Base-by-base conservation (phyloP, 441 rosid genomes). In the Iberis amara region DNA sequence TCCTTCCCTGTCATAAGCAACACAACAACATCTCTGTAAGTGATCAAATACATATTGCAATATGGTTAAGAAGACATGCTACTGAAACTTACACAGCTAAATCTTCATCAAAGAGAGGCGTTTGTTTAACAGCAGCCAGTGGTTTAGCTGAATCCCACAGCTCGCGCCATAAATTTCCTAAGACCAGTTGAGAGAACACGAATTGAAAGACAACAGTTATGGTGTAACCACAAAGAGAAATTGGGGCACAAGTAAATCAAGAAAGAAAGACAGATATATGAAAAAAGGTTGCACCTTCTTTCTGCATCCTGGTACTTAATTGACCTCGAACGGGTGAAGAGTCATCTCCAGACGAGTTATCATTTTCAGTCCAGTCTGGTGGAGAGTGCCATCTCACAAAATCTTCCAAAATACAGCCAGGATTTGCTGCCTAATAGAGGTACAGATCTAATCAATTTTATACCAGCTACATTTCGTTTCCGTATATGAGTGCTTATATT, bases 331-430 rank as follows among this genome's bases (percentile, higher is more conserved):
- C 11, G 26, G 70, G 79, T 32, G 62, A 73, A 47, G 70, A 76
- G 35, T 80, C 77, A 23, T 59, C 68, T 71, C 81, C 88, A 55
- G 68, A 59, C 23, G 54, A 51, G 35, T 64, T 69, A 60, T 73
- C 95, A 70, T 57, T 61, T 63, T 79, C 88, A 28, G 82, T 76
- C 98, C 98, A 92, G 76, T 92, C 98, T 32, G 98, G 98, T 33
- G 98, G 98, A 54, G 98, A 92, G 62, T 86, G 89, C 98, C 98
- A 92, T 76, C 98, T 78, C 40, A 92, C 95, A 80, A 92, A 92
- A 79, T 92, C 98, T 76, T 92, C 98, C 47, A 92, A 75, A 47
- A 82, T 78, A 82, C 98, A 88, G 9, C 98, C 96, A 60, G 98
- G 98, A 78, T 92, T 92, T 66, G 96, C 96, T 65, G 96, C 98